These are phyloP conservation scores for Phytophthora pistaciae DNA, from an alignment of 352 stramenopile genomes.

Conservation along the genomic window DNA sequence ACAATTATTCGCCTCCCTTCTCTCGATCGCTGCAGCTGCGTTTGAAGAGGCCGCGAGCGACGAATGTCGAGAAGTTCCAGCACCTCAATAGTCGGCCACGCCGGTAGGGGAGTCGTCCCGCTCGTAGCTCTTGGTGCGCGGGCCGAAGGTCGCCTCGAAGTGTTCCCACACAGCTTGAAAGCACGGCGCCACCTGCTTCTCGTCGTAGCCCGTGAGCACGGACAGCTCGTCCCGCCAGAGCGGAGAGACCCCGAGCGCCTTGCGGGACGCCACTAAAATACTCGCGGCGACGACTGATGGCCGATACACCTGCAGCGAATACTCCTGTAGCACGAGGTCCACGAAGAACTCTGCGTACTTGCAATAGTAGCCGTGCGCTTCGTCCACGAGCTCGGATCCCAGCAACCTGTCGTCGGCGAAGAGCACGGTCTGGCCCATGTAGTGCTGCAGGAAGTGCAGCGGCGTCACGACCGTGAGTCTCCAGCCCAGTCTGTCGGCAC, in stretches of 20 bases:
- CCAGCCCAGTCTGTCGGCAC: conserved; percentile 70
- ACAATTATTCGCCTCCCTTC: conserved; percentile 39
- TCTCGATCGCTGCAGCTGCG: conserved; percentile 6
- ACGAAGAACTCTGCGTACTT: conserved; percentile 91
- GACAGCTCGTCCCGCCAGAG: conserved; percentile 87
- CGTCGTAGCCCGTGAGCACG: conserved; percentile 82
- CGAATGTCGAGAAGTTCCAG: conserved; percentile 9
- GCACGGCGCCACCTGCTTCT: conserved; percentile 82
- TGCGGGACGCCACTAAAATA: conserved; percentile 80
- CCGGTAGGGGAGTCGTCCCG: conserved; percentile 79
- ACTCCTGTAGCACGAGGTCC: conserved; percentile 88
- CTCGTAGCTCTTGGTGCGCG: conserved; percentile 69
- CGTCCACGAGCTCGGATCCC: conserved; percentile 73
- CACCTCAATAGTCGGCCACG: conserved; percentile 65
- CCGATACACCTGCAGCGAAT: conserved; percentile 84
- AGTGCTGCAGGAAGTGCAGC: conserved; percentile 87
- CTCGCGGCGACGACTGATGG: conserved; percentile 81
- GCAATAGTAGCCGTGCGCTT: conserved; percentile 81
- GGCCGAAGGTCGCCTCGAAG: conserved; percentile 79
- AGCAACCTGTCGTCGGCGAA: conserved; percentile 86
- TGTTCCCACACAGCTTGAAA: conserved; percentile 88
- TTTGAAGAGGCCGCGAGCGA: conserved; percentile 25
- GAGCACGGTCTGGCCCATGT: conserved; percentile 78
- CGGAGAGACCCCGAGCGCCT: conserved; percentile 80
- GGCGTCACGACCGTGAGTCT: conserved; percentile 72